Evolutionary conservation across 2,329 filamentous ascomycete genomes (phyloP), one percentile per base, ranked within the genome.

Genomic region (Hymenoscyphus albidus): DNA sequence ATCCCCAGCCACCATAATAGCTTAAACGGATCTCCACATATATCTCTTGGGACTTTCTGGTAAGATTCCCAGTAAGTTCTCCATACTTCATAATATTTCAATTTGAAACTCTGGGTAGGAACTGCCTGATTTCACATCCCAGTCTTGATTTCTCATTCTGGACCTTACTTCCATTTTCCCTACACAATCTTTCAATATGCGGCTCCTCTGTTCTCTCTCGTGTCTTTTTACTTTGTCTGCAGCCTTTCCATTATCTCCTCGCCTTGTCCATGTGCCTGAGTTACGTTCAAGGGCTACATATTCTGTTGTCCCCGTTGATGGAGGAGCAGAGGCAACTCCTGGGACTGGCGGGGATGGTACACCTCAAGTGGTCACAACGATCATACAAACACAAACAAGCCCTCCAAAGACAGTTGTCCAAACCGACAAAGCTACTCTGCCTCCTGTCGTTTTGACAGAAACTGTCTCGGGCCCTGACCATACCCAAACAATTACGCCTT

Each of bases 291-390:
- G 72, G 58, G 72, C 72, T 67, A 69, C 69, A 18, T 76, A 76
- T 62, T 75, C 75, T 10, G 74, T 76, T 58, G 74, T 76, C 14
- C 63, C 73, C 42, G 74, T 76, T n/a, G 74, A 76, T 70, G 75
- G 75, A 32, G 73, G 72, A 22, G 63, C 70, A 35, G 62, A 67
- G n/a, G 62, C 66, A 35, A 51, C 66, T 5, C 39, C 38, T 56
- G 58, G 61, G 58, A 65, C 31, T 16, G 59, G 62, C 27, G 65
- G 63, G 7, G 27, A 48, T 39, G 35, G 35, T 7, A 18, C 59
- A 32, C 22, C 54, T 22, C 22, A 59, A 48, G 42, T 58, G 0
- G 44, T 72, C 35, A 59, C 71, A 59, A 75, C 74, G 14, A 64
- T 74, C 22, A 64, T 67, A 16, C 58, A 70, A 56, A 71, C 68